A percentile compares a stretch with the other conserved stretches of the same genome.
Conservation (phyloP, 331 rosid species). For the Dryas integrifolia region DNA sequence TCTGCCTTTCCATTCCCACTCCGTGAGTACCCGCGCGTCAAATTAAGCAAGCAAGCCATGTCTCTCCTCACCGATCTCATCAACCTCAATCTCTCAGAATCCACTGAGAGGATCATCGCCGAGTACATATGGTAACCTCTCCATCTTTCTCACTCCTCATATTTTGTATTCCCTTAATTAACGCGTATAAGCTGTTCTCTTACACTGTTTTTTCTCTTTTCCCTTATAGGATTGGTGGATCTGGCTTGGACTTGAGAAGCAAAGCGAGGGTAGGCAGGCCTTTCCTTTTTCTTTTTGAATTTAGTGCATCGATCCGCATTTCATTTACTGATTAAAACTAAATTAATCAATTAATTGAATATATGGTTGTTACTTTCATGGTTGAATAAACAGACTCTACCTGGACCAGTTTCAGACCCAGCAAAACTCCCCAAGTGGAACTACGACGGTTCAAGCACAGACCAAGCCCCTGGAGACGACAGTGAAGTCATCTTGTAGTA, state of each 20-base stretch:
- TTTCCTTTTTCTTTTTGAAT: not conserved
- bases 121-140: slow-evolving; percentile 45
- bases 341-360: too few species aligned
- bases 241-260: slow-evolving; percentile 56
- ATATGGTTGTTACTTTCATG: too few species aligned
- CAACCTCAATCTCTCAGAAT: slow-evolving; percentile 40
- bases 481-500: slow-evolving; percentile 54
- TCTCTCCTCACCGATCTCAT: slow-evolving; percentile 45
- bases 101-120: slow-evolving; percentile 45
- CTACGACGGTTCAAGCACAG: slow-evolving; percentile 55
- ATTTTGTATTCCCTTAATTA: not conserved
- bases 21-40: not conserved
- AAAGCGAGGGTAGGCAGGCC: slow-evolving; percentile 39
- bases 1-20: not conserved
- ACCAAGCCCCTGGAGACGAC: slow-evolving; percentile 51
- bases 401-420: slow-evolving; percentile 41
- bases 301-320: not conserved
- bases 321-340: too few species aligned
- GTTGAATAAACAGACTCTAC: slow-evolving; percentile 36
- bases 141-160: not conserved
- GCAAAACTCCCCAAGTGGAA: slow-evolving; percentile 51
- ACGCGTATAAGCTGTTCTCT: too few species aligned
- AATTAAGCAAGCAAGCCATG: slow-evolving; percentile 34
- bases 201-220: not conserved
- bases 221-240: slow-evolving; percentile 49